Conservation (phyloP, 148 eudicot species). For the Rhododendron henanense region DNA sequence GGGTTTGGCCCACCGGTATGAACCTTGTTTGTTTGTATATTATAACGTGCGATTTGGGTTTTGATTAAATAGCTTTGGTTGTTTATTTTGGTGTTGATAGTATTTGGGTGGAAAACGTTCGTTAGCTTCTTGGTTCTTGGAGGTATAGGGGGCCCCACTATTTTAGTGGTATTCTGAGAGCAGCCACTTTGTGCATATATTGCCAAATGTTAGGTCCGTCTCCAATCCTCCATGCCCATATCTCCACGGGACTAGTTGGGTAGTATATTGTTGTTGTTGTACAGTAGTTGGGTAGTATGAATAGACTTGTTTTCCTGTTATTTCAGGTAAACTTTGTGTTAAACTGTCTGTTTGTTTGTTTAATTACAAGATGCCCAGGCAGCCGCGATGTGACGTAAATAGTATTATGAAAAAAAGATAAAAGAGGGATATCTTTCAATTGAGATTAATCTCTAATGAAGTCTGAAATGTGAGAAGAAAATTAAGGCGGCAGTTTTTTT, state of each 20-base stretch:
- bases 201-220: too few species aligned
- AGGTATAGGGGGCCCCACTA: neutral
- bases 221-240: too few species aligned
- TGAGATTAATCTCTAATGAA: neutral
- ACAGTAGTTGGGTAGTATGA: neutral
- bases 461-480: neutral
- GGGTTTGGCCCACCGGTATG: constrained; percentile 23
- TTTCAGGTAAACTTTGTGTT: neutral
- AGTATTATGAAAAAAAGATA: too few species aligned
- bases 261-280: too few species aligned
- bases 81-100: neutral
- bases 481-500: neutral
- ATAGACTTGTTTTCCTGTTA: neutral
- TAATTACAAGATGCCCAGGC: neutral
- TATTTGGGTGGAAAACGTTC: neutral
- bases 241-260: too few species aligned
- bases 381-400: neutral
- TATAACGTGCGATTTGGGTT: neutral
- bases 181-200: too few species aligned
- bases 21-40: neutral
- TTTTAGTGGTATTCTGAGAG: too few species aligned
- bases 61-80: neutral
- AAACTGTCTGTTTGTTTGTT: neutral
- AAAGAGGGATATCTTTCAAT: neutral
- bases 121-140: neutral